A percentile compares a stretch with the other conserved stretches of the same genome.
These are phyloP conservation scores for Thozetella sp. DNA, from an alignment of 495 filamentous ascomycete species.

Conservation along the genomic window DNA sequence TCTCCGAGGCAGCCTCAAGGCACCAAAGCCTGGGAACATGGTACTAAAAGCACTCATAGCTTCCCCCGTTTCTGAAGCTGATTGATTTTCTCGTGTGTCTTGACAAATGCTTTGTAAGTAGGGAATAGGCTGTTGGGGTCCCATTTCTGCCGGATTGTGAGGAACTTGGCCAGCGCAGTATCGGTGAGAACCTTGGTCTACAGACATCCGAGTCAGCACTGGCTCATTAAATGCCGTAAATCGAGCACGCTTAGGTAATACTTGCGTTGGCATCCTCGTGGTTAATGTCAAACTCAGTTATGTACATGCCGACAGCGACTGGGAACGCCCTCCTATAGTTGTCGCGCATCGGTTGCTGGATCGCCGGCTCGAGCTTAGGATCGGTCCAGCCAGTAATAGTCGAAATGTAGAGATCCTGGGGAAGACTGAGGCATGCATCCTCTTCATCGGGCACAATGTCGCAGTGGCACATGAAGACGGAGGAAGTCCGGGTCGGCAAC, in stretches of 20 bases:
- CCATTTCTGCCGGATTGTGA: background rate
- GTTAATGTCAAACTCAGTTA: slow-evolving; percentile 1
- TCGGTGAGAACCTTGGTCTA: background rate
- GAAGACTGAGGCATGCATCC: background rate
- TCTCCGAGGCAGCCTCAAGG: too few species aligned
- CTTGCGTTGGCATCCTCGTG: background rate
- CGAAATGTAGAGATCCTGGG: background rate
- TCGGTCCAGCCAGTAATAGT: background rate
- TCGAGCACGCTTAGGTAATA: background rate
- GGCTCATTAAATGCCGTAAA: too few species aligned
- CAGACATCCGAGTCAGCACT: background rate
- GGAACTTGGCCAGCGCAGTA: background rate
- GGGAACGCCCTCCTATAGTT: background rate
- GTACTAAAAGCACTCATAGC: background rate
- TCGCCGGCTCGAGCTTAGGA: background rate
- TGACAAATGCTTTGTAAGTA: background rate
- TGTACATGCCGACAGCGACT: background rate
- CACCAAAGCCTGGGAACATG: too few species aligned
- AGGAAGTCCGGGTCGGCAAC: background rate
- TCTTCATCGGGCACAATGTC: background rate
- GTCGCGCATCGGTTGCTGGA: background rate
- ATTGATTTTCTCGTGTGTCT: slow-evolving; percentile 2
- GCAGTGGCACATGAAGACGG: background rate
- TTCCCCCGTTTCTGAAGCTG: background rate
- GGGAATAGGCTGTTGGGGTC: background rate